phyloP scores from a whole-genome alignment of 352 stramenopile genomes.

The Aphanomyces astaci region DNA sequence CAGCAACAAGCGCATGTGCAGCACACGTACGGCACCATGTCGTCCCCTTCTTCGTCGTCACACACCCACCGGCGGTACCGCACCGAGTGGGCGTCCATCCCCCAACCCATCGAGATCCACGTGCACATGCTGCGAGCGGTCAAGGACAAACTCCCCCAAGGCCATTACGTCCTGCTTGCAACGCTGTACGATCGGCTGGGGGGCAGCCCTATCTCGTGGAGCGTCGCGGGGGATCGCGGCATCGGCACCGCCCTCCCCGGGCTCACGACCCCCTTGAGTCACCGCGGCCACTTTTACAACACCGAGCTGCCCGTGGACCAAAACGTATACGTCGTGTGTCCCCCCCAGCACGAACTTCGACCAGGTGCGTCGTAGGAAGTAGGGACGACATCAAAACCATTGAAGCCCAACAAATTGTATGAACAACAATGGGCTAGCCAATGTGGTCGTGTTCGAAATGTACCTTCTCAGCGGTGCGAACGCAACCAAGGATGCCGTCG shows the following conservation, averaged over 20 bases:
- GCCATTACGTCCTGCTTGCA: slow-evolving; percentile 71
- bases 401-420: slow-evolving; percentile 33
- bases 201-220: slow-evolving; percentile 29
- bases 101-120: slow-evolving; percentile 61
- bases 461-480: slow-evolving; percentile 25
- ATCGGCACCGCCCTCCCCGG: slow-evolving; percentile 22
- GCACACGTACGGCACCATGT: slow-evolving; percentile 50
- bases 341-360: slow-evolving; percentile 42
- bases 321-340: slow-evolving; percentile 71
- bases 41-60: slow-evolving; percentile 33
- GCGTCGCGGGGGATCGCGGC: slow-evolving; percentile 17
- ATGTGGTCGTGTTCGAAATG: slow-evolving; percentile 46
- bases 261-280: slow-evolving; percentile 62
- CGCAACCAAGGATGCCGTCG: slow-evolving; percentile 45
- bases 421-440: slow-evolving; percentile 18
- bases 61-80: slow-evolving; percentile 36
- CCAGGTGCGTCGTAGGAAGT: slow-evolving; percentile 52
- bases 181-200: slow-evolving; percentile 83
- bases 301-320: slow-evolving; percentile 71
- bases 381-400: too few relatives aligned
- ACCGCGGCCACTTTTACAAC: slow-evolving; percentile 81
- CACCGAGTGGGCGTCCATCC: slow-evolving; percentile 65
- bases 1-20: slow-evolving; percentile 57
- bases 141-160: slow-evolving; percentile 75
- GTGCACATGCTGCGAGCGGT: slow-evolving; percentile 58